A percentile compares a stretch with the other conserved stretches of the same genome.
These are phyloP conservation scores for Oryza longistaminata DNA, from an alignment of 176 grass and related monocot species.

Conservation along the genomic window DNA sequence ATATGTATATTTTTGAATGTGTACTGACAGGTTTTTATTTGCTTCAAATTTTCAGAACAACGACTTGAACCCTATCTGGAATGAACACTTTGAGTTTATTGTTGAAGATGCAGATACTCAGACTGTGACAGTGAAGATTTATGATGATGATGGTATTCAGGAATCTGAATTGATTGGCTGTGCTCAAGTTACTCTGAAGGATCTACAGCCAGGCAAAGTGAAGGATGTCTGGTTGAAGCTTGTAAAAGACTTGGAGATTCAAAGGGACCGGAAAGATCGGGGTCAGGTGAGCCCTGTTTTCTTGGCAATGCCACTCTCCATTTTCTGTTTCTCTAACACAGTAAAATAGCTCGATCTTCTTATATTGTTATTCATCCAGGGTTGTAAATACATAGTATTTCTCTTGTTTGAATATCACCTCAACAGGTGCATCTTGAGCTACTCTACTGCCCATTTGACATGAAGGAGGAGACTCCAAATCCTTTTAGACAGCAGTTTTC, in stretches of 20 bases:
- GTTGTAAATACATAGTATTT: background rate
- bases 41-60: constrained; percentile 59
- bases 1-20: constrained; percentile 18
- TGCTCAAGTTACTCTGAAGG: constrained; percentile 72
- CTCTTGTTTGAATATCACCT: constrained; percentile 7
- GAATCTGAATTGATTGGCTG: constrained; percentile 92
- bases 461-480: constrained; percentile 68
- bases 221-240: constrained; percentile 98
- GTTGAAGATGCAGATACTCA: constrained; percentile 85
- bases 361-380: background rate
- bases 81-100: constrained; percentile 94
- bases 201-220: constrained; percentile 87
- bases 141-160: constrained; percentile 93
- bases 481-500: constrained; percentile 74
- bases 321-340: background rate
- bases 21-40: background rate
- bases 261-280: constrained; percentile 86
- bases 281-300: constrained; percentile 69
- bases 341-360: background rate
- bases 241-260: constrained; percentile 94
- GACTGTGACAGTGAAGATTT: constrained; percentile 80
- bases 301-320: background rate
- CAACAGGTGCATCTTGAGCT: constrained; percentile 92
- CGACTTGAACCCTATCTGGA: constrained; percentile 95
- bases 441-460: constrained; percentile 75